Conservation (phyloP, 192 early-diverging fungal species). For the Backusella morwellensis region DNA sequence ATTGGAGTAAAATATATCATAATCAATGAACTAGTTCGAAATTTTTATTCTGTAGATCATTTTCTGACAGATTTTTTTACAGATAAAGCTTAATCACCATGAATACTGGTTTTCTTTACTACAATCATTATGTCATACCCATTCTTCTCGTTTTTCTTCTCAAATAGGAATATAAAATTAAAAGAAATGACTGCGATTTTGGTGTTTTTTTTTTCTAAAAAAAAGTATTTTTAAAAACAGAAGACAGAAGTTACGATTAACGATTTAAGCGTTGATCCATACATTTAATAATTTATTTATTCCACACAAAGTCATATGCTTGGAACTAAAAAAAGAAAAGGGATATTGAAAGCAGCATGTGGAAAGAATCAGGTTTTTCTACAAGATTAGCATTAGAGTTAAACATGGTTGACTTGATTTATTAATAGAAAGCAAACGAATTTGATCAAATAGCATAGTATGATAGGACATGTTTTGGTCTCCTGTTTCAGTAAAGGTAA, state of each 20-base stretch:
- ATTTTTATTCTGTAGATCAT: no score
- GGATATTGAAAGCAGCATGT: not conserved
- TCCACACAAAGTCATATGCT: not conserved
- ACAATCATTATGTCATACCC: no score
- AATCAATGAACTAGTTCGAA: no score
- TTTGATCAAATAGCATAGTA: not conserved
- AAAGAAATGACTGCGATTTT: not conserved
- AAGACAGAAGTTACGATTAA: not conserved
- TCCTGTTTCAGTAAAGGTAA: not conserved
- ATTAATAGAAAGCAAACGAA: not conserved
- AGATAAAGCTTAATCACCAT: no score
- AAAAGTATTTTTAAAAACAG: not conserved
- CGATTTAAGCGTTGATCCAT: not conserved
- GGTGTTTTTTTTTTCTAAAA: no score
- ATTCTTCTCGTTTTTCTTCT: not conserved
- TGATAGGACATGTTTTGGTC: not conserved
- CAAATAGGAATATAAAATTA: not conserved
- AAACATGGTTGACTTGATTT: not conserved
- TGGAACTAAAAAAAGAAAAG: not conserved
- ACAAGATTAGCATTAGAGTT: not conserved
- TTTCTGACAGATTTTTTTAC: no score
- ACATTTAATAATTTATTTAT: not conserved
- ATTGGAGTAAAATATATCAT: no score
- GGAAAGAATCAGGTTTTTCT: not conserved
- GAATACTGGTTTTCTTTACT: no score